Evolutionary conservation across 1,139 yeast species (phyloP), one percentile per base, ranked within the genome.

Genomic region (Wickerhamomyces sp.): DNA sequence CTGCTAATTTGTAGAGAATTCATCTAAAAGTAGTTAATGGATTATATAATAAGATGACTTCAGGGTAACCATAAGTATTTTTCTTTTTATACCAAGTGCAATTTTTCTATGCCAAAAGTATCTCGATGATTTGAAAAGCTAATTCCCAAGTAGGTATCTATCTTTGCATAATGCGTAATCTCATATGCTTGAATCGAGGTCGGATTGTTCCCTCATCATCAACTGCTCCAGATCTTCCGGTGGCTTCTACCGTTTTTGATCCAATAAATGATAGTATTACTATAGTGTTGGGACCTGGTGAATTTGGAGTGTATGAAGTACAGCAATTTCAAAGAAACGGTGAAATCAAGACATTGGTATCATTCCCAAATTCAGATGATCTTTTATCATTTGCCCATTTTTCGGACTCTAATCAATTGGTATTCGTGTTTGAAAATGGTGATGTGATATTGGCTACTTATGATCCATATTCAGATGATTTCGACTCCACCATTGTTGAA

Each of bases 231-330:
- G 92, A 81, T 49, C 65, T 79, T 45, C 69, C 68, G n/a, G 66
- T 80, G 7, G 60, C 68, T 3, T 74, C 72, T 35, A 70, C 92
- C 3, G 74, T 72, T n/a, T 86, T 87, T 52, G 96, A 88, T 58
- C 72, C 86, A 0, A 76, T 84, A 21, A 72, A 83, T 12, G 94
- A 87, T 58, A 74, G 87, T 43, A 69, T 88, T 39, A 77, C 94
- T 1, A 74, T 81, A 50, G 82, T 77, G 3, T 66, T 85, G 42
- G 76, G 82, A 4, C 78, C 86, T 18, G 67, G 63, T 16, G 88
- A 80, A 35, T 70, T 77, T 18, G 77, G 76, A 18, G 55, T 71
- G 8, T 61, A 84, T 39, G 83, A 77, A 52, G 74, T 77, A 19
- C 82, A 76, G 46, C 80, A 75, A 51, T 78, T 76, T 54, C 65